These are phyloP conservation scores for Rubroshorea leprosula DNA, from an alignment of 345 rosid species.

Conservation along the genomic window DNA sequence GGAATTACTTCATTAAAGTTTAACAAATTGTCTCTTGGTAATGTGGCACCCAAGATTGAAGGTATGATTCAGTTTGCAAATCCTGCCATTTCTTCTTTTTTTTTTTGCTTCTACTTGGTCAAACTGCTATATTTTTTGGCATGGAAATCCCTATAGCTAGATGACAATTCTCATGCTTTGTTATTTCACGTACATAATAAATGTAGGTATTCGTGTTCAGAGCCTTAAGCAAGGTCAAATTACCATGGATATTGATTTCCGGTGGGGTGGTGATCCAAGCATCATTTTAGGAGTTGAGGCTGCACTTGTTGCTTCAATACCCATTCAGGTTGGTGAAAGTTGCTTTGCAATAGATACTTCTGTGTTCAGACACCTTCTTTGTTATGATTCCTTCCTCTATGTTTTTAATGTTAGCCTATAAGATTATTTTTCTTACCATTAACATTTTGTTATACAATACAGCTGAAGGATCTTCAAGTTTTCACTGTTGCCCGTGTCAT, in stretches of 20 bases:
- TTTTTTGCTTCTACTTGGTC: neutral
- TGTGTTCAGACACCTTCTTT: neutral
- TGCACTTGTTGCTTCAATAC: constrained; percentile 93
- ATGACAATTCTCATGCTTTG: neutral
- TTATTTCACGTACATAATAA: constrained; percentile 1
- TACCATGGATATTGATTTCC: constrained; percentile 91
- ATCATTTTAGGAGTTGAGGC: constrained; percentile 89
- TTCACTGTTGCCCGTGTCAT: constrained; percentile 90
- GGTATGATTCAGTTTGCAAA: constrained; percentile 37
- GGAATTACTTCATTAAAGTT: constrained; percentile 92
- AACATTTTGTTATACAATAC: constrained; percentile 26
- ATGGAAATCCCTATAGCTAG: neutral
- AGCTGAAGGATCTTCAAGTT: constrained; percentile 98
- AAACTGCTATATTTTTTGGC: neutral
- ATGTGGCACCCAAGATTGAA: constrained; percentile 96
- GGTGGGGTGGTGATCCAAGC: constrained; percentile 99
- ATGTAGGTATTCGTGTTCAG: constrained; percentile 92
- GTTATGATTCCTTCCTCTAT: neutral
- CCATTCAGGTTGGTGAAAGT: constrained; percentile 68
- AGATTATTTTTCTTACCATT: constrained; percentile 8
- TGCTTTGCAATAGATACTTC: neutral
- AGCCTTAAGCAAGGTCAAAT: constrained; percentile 95
- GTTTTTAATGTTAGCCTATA: neutral
- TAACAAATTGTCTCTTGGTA: constrained; percentile 84
- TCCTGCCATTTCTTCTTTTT: constrained; percentile 3